A percentile compares a stretch with the other conserved stretches of the same genome.
Conservation (phyloP, 306 rosid species). For the Vigna mungo region DNA sequence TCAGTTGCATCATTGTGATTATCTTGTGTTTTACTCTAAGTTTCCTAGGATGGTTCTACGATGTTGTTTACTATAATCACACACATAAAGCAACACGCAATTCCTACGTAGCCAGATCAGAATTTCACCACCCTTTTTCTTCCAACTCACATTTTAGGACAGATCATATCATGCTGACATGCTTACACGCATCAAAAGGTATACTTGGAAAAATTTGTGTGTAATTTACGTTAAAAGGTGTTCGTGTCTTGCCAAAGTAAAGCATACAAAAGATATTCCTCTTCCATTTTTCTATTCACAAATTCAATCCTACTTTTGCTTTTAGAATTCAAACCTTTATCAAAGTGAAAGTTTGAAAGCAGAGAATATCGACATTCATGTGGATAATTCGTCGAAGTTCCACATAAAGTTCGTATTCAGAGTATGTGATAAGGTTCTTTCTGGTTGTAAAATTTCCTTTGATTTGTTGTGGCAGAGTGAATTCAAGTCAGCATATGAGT, state of each 20-base stretch:
- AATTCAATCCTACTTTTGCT: slow-evolving; percentile 5
- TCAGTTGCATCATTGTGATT: slow-evolving; percentile 36
- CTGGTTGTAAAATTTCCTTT: not conserved
- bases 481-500: not conserved
- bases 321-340: slow-evolving; percentile 27
- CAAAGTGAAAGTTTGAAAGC: slow-evolving; percentile 2
- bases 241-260: slow-evolving; percentile 23
- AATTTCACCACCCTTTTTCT: slow-evolving; percentile 36
- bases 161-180: slow-evolving; percentile 40
- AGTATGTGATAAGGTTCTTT: not conserved
- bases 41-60: slow-evolving; percentile 48
- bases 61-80: slow-evolving; percentile 37
- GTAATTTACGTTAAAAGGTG: not conserved
- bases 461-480: not conserved
- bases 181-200: slow-evolving; percentile 33
- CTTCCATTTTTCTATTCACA: slow-evolving; percentile 1
- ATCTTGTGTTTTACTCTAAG: slow-evolving; percentile 59
- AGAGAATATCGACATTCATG: not conserved
- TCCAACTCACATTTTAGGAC: slow-evolving; percentile 14
- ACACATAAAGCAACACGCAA: slow-evolving; percentile 46
- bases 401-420: not conserved
- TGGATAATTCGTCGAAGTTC: not conserved
- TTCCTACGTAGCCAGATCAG: slow-evolving; percentile 41
- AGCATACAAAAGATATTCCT: not conserved
- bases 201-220: not conserved